A percentile compares a stretch with the other conserved stretches of the same genome.
Evolutionary conservation across 164 flowering plant genomes (phyloP).

Genomic region (Vitis vinifera): ASM3070453v1 NC_081811.1:29195501-29196000

Average conservation of each 20-base stretch:
- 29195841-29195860: slow-evolving; percentile 77
- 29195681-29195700: background rate
- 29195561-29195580: background rate
- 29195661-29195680: slow-evolving; percentile 2
- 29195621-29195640: background rate
- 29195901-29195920: slow-evolving; percentile 67
- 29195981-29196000: slow-evolving; percentile 73
- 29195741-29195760: slow-evolving; percentile 23
- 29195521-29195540: background rate
- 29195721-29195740: slow-evolving; percentile 8
- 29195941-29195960: slow-evolving; percentile 60
- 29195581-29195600: background rate
- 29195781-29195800: slow-evolving; percentile 56
- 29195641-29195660: slow-evolving; percentile 2
- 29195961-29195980: slow-evolving; percentile 59
- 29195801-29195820: slow-evolving; percentile 56
- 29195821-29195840: slow-evolving; percentile 67
- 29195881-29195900: slow-evolving; percentile 57
- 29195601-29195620: background rate
- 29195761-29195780: slow-evolving; percentile 83
- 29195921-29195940: slow-evolving; percentile 79
- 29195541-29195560: background rate
- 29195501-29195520: background rate
- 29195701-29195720: background rate
- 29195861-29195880: slow-evolving; percentile 78